phyloP scores from a whole-genome alignment of 768 basidiomycete species.

The Termitomyces sp. region DNA sequence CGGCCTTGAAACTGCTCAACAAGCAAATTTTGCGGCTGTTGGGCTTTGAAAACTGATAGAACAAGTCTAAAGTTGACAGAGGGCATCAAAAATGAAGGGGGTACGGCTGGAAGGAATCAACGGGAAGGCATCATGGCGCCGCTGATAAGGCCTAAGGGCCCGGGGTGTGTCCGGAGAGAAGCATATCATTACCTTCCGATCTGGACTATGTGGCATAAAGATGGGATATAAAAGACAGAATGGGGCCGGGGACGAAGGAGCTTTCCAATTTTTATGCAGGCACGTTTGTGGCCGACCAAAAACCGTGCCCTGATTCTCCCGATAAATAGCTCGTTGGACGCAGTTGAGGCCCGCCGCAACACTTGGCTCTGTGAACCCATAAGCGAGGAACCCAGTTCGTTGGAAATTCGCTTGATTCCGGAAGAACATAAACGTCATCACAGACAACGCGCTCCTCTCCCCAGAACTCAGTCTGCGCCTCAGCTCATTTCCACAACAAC shows the following conservation, averaged over 20 bases:
- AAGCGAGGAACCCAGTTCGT: conserved; percentile 43
- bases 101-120: conserved; percentile 4
- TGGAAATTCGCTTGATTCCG: conserved; percentile 25
- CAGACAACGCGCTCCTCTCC: conserved; percentile 41
- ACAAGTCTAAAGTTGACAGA: conserved; percentile 5
- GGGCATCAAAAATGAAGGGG: conserved; percentile 7
- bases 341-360: conserved; percentile 17
- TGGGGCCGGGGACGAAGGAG: conserved; percentile 23
- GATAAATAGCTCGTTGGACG: conserved; percentile 16
- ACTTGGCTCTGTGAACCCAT: conserved; percentile 45
- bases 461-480: conserved; percentile 50
- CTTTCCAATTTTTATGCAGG: conserved; percentile 30
- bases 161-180: conserved; percentile 13
- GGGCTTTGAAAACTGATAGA: not conserved
- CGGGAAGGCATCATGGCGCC: conserved; percentile 14
- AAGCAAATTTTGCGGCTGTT: no score
- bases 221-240: conserved; percentile 35
- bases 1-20: not conserved
- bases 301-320: conserved; percentile 15
- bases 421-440: conserved; percentile 55
- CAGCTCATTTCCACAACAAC: conserved; percentile 65
- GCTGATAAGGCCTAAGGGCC: no score
- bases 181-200: conserved; percentile 14
- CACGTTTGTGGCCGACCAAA: conserved; percentile 36
- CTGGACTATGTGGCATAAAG: conserved; percentile 22